These are phyloP conservation scores for Emmonsia crescens DNA, from an alignment of 2,329 filamentous ascomycete species.

Conservation along the genomic window DNA sequence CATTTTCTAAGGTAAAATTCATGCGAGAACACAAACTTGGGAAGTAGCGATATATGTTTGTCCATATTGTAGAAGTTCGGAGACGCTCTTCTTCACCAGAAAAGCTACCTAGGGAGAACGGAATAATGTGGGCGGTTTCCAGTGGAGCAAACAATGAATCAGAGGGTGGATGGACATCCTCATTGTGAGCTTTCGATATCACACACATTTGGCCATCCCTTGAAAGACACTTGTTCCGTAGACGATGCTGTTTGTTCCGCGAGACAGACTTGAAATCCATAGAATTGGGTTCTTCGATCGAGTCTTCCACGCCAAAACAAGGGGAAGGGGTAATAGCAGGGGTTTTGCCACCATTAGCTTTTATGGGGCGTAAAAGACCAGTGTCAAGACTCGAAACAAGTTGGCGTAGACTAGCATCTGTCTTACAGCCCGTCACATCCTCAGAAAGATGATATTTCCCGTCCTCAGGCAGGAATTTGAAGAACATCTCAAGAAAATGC, in stretches of 20 bases:
- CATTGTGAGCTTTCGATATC: neutral
- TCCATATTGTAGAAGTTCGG: slow-evolving; percentile 1
- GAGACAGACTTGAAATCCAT: neutral
- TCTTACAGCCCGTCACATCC: neutral
- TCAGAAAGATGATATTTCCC: neutral
- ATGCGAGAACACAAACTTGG: neutral
- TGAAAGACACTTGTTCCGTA: neutral
- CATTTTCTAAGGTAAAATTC: neutral
- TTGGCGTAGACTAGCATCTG: neutral
- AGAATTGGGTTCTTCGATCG: neutral
- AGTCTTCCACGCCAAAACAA: neutral
- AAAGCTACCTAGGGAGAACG: neutral
- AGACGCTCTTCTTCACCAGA: neutral
- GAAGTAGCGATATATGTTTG: slow-evolving; percentile 1
- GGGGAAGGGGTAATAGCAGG: neutral
- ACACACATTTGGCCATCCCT: neutral
- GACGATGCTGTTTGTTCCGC: neutral
- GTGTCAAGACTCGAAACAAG: neutral
- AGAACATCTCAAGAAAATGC: neutral
- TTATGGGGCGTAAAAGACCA: neutral
- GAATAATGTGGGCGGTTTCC: neutral
- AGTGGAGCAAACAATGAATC: neutral
- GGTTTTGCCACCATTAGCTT: neutral
- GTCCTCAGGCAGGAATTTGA: neutral
- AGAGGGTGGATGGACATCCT: neutral